These are phyloP conservation scores for Penicillium ucsense DNA, from an alignment of 495 filamentous ascomycete genomes.

Conservation along the genomic window DNA sequence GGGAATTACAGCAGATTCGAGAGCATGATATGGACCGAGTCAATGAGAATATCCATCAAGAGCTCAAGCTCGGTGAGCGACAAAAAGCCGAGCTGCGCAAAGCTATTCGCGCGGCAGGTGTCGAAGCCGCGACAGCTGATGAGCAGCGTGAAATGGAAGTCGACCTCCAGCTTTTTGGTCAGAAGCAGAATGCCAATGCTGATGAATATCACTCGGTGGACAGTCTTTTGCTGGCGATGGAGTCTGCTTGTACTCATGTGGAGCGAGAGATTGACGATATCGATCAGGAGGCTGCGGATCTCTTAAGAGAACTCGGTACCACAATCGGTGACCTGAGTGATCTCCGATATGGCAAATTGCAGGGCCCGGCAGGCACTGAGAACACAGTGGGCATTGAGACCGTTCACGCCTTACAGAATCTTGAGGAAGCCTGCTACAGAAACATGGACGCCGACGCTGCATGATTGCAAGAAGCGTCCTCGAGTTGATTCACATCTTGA, in stretches of 20 bases:
- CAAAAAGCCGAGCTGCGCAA: slow-evolving; percentile 53
- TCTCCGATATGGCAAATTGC: slow-evolving; percentile 68
- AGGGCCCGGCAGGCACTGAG: slow-evolving; percentile 44
- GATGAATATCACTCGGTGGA: slow-evolving; percentile 47
- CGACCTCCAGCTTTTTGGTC: slow-evolving; percentile 63
- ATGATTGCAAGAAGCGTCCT: neutral
- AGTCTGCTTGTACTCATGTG: slow-evolving; percentile 51
- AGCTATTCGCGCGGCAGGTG: slow-evolving; percentile 41
- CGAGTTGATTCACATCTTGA: too few relatives aligned
- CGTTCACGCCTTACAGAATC: slow-evolving; percentile 39
- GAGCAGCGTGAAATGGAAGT: slow-evolving; percentile 63
- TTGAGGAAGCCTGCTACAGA: slow-evolving; percentile 53
- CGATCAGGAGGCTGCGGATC: slow-evolving; percentile 50
- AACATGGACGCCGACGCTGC: neutral
- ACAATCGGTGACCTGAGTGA: slow-evolving; percentile 69
- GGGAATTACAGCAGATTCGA: slow-evolving; percentile 64
- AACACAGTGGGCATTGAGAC: slow-evolving; percentile 54
- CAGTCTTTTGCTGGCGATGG: slow-evolving; percentile 59
- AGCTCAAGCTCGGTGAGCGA: slow-evolving; percentile 52
- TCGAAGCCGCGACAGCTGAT: slow-evolving; percentile 41
- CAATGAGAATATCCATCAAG: slow-evolving; percentile 54
- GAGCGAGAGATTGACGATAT: slow-evolving; percentile 55
- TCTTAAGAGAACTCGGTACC: slow-evolving; percentile 51
- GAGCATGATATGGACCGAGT: slow-evolving; percentile 59
- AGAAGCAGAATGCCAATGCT: slow-evolving; percentile 25